These are phyloP conservation scores for Neopestalotiopsis clavispora DNA, from an alignment of 2,329 filamentous ascomycete species.

Conservation along the genomic window DNA sequence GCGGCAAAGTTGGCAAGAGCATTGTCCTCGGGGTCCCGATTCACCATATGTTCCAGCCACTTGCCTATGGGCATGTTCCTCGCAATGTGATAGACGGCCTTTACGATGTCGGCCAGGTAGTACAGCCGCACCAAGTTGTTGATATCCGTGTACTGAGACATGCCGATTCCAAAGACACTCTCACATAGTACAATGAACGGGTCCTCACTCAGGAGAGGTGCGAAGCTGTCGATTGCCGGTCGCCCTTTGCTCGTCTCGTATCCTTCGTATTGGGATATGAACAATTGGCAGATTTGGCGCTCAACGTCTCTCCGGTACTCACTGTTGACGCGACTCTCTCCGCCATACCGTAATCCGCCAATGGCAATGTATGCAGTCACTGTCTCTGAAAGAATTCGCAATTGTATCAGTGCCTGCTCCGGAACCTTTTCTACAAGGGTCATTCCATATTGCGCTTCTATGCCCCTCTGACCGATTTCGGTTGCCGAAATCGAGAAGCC, in stretches of 20 bases:
- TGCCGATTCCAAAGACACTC: slow-evolving; percentile 71
- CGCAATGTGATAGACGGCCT: slow-evolving; percentile 69
- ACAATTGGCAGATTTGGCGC: slow-evolving; percentile 77
- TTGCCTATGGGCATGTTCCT: slow-evolving; percentile 56
- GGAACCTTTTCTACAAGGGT: slow-evolving; percentile 85
- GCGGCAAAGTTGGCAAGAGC: slow-evolving; percentile 59
- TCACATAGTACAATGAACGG: slow-evolving; percentile 83
- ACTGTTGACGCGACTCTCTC: slow-evolving; percentile 63
- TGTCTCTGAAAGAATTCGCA: slow-evolving; percentile 88
- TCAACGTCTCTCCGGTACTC: slow-evolving; percentile 74
- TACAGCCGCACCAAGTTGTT: slow-evolving; percentile 82
- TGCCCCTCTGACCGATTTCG: slow-evolving; percentile 90
- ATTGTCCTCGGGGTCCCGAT: slow-evolving; percentile 47
- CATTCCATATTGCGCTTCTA: slow-evolving; percentile 73
- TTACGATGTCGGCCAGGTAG: slow-evolving; percentile 89
- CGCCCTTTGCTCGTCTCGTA: slow-evolving; percentile 45
- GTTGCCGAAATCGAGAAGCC: slow-evolving; percentile 86
- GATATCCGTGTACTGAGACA: slow-evolving; percentile 73
- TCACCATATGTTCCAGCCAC: slow-evolving; percentile 53
- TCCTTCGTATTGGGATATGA: slow-evolving; percentile 63
- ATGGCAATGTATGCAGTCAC: slow-evolving; percentile 83
- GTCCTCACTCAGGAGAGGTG: slow-evolving; percentile 70
- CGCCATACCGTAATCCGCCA: slow-evolving; percentile 67
- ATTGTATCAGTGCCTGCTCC: slow-evolving; percentile 81
- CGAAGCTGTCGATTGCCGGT: slow-evolving; percentile 50